These are phyloP conservation scores for Dendrothele bispora DNA, from an alignment of 768 basidiomycete genomes.

Conservation along the genomic window DNA sequence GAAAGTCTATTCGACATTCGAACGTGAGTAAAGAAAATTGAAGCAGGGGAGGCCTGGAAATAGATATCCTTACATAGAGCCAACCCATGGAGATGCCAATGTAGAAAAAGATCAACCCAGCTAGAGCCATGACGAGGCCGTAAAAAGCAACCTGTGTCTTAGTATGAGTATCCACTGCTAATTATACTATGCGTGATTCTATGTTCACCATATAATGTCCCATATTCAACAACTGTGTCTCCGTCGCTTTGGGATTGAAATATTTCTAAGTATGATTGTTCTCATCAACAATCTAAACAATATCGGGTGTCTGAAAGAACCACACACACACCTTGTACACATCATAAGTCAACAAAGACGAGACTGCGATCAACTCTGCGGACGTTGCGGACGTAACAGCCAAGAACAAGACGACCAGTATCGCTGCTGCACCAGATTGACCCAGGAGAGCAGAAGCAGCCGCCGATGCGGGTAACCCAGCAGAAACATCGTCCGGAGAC, in stretches of 20 bases:
- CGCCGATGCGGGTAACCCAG: slow-evolving; percentile 85
- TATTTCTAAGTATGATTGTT: no score
- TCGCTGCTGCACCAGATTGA: slow-evolving; percentile 72
- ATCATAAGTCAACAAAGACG: slow-evolving; percentile 81
- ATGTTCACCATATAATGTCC: slow-evolving; percentile 66
- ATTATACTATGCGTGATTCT: no score
- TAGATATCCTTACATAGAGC: slow-evolving; percentile 65
- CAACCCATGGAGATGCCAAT: slow-evolving; percentile 93
- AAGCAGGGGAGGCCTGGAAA: no score
- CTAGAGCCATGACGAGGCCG: slow-evolving; percentile 78
- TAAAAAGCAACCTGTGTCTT: slow-evolving; percentile 57
- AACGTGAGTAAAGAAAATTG: background rate
- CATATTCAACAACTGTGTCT: slow-evolving; percentile 65
- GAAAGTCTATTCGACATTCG: slow-evolving; percentile 68
- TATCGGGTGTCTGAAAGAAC: background rate
- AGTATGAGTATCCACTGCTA: no score
- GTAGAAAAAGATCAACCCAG: slow-evolving; percentile 83
- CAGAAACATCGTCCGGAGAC: slow-evolving; percentile 68
- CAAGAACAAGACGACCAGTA: slow-evolving; percentile 82
- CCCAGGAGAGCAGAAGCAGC: slow-evolving; percentile 84
- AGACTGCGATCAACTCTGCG: slow-evolving; percentile 92
- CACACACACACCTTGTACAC: slow-evolving; percentile 61
- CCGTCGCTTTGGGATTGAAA: slow-evolving; percentile 80
- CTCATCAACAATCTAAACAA: background rate
- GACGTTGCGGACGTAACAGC: slow-evolving; percentile 84